Evolutionary conservation across 495 filamentous ascomycete genomes (phyloP).

Genomic region (Rhypophila decipiens): DNA sequence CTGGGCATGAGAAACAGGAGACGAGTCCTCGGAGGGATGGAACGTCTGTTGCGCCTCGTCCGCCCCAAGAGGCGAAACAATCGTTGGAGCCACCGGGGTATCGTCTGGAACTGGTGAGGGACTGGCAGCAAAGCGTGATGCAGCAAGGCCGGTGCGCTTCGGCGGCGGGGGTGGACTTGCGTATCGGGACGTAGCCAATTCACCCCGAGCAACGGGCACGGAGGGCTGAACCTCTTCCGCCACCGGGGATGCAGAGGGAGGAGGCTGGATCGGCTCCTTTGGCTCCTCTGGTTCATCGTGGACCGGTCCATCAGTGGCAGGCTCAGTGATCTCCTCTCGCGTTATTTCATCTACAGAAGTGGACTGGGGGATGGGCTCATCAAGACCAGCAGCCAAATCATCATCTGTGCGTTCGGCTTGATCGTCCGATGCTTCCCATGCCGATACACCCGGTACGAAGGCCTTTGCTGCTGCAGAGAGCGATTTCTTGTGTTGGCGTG

Average conservation of each 20-base stretch:
- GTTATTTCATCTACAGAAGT: conserved; percentile 1
- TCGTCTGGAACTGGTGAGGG: conserved; percentile 19
- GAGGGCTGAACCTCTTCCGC: not conserved
- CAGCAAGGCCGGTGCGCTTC: conserved; percentile 24
- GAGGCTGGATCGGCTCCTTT: not conserved
- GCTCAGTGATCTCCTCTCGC: not conserved
- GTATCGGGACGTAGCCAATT: conserved; percentile 35
- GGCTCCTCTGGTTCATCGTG: not conserved
- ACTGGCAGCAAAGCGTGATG: conserved; percentile 25
- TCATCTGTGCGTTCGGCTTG: conserved; percentile 36
- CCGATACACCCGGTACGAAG: conserved; percentile 54
- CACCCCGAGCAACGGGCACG: conserved; percentile 6
- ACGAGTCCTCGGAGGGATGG: conserved; percentile 3
- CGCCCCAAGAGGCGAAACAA: conserved; percentile 19
- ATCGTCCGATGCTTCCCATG: conserved; percentile 28
- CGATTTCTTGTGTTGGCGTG: conserved; percentile 46
- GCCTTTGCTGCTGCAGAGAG: conserved; percentile 63
- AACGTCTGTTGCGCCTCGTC: conserved; percentile 11
- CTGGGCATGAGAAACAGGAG: conserved; percentile 6
- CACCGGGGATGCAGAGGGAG: conserved; percentile 15
- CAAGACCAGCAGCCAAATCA: conserved; percentile 25
- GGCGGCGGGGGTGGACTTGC: conserved; percentile 31
- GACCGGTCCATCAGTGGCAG: too few relatives aligned
- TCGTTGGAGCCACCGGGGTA: conserved; percentile 21
- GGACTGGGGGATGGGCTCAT: conserved; percentile 18